Conservation (phyloP, 345 rosid species). For the Tarenaya hassleriana region DNA sequence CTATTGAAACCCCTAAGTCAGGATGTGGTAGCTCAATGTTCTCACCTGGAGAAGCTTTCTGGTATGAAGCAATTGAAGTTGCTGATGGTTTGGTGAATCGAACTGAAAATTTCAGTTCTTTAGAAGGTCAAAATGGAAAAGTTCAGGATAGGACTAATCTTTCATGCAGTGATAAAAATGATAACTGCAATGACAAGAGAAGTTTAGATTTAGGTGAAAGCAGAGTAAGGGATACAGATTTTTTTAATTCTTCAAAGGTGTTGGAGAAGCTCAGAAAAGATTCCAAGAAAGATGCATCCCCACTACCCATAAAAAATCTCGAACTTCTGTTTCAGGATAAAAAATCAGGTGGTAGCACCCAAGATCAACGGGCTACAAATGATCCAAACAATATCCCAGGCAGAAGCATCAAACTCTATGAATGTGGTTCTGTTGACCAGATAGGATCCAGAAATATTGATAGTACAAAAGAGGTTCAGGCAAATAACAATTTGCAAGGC, state of each 20-base stretch:
- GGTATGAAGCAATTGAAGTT: slow-evolving; percentile 91
- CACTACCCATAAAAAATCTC: slow-evolving; percentile 78
- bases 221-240: slow-evolving; percentile 30
- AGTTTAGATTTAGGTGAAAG: slow-evolving; percentile 39
- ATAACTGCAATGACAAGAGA: slow-evolving; percentile 30
- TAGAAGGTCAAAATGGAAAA: slow-evolving; percentile 22
- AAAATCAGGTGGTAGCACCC: slow-evolving; percentile 32
- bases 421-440: slow-evolving; percentile 26
- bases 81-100: slow-evolving; percentile 72
- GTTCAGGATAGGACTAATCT: slow-evolving; percentile 22
- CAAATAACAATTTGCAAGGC: slow-evolving; percentile 28
- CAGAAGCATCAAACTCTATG: slow-evolving; percentile 33
- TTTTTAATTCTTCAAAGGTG: slow-evolving; percentile 33
- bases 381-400: slow-evolving; percentile 17
- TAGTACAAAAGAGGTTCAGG: slow-evolving; percentile 20
- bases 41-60: slow-evolving; percentile 96
- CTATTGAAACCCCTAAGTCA: slow-evolving; percentile 58
- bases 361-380: slow-evolving; percentile 21
- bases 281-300: slow-evolving; percentile 40
- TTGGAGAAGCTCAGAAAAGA: slow-evolving; percentile 35
- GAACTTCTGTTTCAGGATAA: slow-evolving; percentile 66
- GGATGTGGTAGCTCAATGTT: slow-evolving; percentile 73
- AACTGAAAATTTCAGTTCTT: slow-evolving; percentile 29
- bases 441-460: slow-evolving; percentile 25
- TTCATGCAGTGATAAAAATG: slow-evolving; percentile 25